phyloP scores from a whole-genome alignment of 805 yeast genomes.

The Nakazawaea molendinolei region DNA sequence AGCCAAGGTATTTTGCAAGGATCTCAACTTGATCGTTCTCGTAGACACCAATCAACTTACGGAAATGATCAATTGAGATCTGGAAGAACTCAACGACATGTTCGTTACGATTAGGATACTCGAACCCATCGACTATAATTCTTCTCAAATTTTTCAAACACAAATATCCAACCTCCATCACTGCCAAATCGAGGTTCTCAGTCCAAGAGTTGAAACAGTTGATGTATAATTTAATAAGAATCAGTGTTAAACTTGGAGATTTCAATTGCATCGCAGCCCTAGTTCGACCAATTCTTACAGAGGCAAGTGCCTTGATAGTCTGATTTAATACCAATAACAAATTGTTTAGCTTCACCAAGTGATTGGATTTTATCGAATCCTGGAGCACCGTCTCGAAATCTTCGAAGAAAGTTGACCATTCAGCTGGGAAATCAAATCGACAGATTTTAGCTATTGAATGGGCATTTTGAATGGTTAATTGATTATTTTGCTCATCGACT shows the following conservation, averaged over 20 bases:
- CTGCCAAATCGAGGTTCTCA: constrained; percentile 36
- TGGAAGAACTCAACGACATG: constrained; percentile 57
- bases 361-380: constrained; percentile 33
- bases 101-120: constrained; percentile 54
- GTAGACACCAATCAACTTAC: constrained; percentile 45
- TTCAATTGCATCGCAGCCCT: constrained; percentile 71
- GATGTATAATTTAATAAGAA: constrained; percentile 53
- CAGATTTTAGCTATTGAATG: constrained; percentile 74
- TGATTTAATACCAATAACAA: constrained; percentile 66
- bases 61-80: constrained; percentile 51
- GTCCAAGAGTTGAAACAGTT: constrained; percentile 62
- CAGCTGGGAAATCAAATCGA: constrained; percentile 77
- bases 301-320: constrained; percentile 63
- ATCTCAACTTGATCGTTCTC: constrained; percentile 40
- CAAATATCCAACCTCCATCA: constrained; percentile 71
- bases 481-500: constrained; percentile 65
- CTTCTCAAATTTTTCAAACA: constrained; percentile 71
- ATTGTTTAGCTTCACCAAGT: constrained; percentile 53
- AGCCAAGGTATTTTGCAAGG: constrained; percentile 65
- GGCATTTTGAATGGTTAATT: constrained; percentile 76
- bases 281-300: constrained; percentile 79
- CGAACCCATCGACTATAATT: constrained; percentile 69
- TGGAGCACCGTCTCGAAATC: constrained; percentile 43
- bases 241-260: constrained; percentile 55
- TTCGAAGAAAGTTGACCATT: constrained; percentile 81